phyloP scores from a whole-genome alignment of 495 filamentous ascomycete species.

The Penicillium nucicola region DNA sequence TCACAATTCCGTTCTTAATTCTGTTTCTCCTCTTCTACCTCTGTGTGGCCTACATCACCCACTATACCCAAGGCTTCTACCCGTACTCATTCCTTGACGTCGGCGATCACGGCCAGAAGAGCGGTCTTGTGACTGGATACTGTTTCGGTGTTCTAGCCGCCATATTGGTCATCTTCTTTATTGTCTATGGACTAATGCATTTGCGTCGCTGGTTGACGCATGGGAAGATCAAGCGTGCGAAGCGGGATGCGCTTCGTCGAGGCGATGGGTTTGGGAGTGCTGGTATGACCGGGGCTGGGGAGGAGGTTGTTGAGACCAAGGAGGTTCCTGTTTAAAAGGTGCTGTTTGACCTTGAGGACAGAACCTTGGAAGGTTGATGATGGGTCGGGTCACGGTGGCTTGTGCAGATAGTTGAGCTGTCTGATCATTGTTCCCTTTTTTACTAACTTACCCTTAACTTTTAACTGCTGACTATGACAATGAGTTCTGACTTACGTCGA shows the following conservation, averaged over 20 bases:
- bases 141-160: constrained; percentile 59
- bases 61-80: constrained; percentile 67
- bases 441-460: background rate
- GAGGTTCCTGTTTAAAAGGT: constrained; percentile 3
- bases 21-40: constrained; percentile 66
- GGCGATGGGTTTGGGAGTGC: background rate
- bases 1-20: constrained; percentile 34
- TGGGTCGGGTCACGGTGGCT: background rate
- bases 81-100: constrained; percentile 72
- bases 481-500: background rate
- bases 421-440: background rate
- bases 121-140: constrained; percentile 43
- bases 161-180: constrained; percentile 60
- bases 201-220: constrained; percentile 43
- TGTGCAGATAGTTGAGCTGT: background rate
- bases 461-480: background rate
- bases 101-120: constrained; percentile 38
- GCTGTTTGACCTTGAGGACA: background rate
- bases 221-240: constrained; percentile 26
- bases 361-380: background rate
- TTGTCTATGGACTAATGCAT: constrained; percentile 53
- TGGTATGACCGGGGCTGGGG: background rate
- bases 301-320: constrained; percentile 7
- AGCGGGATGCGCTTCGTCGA: constrained; percentile 13
- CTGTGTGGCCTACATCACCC: constrained; percentile 69